Evolutionary conservation across 1,139 yeast species (phyloP).

Genomic region (Debaryomyces coudertii): DNA sequence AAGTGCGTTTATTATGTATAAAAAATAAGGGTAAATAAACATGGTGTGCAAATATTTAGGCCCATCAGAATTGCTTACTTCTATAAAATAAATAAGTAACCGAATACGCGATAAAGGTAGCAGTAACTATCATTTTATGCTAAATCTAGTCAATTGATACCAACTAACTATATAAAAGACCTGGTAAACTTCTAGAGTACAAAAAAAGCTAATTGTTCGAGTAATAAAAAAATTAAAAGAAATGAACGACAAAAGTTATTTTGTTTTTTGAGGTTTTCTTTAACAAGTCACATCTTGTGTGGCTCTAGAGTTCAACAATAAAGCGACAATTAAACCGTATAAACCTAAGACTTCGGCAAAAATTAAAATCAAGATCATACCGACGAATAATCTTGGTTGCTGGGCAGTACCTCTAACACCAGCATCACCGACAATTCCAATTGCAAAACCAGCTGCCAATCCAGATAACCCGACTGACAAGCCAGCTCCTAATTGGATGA

Average conservation of each 20-base stretch:
- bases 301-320: constrained; percentile 96
- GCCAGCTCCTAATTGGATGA: constrained; percentile 98
- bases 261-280: constrained; percentile 15
- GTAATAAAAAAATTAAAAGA: constrained; percentile 11
- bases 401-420: constrained; percentile 97
- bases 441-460: constrained; percentile 96
- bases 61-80: constrained; percentile 2
- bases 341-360: constrained; percentile 97
- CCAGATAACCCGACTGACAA: constrained; percentile 97
- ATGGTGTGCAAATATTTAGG: constrained; percentile 3
- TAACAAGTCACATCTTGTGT: constrained; percentile 87
- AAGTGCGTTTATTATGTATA: not conserved
- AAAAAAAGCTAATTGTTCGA: constrained; percentile 7
- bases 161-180: constrained; percentile 5
- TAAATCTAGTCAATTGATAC: constrained; percentile 4
- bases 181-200: constrained; percentile 7
- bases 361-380: constrained; percentile 90
- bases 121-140: constrained; percentile 4
- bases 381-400: constrained; percentile 95
- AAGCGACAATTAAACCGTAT: constrained; percentile 96
- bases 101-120: constrained; percentile 5
- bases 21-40: not conserved
- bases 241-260: constrained; percentile 11
- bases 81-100: constrained; percentile 2
- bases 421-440: constrained; percentile 98